These are phyloP conservation scores for Trichoderma polysporum DNA, from an alignment of 2,329 filamentous ascomycete genomes.

Conservation along the genomic window DNA sequence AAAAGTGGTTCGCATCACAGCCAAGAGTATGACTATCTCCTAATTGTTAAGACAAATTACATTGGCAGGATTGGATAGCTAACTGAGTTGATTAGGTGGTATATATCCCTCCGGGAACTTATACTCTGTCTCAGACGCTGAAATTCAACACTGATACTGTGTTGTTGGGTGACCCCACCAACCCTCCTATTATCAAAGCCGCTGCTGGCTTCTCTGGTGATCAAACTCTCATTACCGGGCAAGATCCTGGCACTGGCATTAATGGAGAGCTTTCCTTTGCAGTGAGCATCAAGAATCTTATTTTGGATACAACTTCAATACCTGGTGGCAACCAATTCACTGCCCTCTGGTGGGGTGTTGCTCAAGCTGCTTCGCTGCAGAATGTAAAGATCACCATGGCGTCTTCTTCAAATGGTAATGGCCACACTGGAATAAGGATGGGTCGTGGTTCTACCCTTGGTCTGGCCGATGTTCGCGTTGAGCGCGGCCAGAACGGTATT, in stretches of 20 bases:
- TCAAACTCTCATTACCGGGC: slow-evolving; percentile 35
- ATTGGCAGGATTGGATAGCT: not conserved
- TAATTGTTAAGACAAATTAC: not conserved
- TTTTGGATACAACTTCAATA: slow-evolving; percentile 43
- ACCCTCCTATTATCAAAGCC: slow-evolving; percentile 44
- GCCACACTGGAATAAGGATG: slow-evolving; percentile 44
- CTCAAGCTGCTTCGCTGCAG: slow-evolving; percentile 43
- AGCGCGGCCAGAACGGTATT: slow-evolving; percentile 44
- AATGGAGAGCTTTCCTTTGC: slow-evolving; percentile 43
- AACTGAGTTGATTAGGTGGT: slow-evolving; percentile 32
- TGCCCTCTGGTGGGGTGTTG: slow-evolving; percentile 47
- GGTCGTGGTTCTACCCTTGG: slow-evolving; percentile 43
- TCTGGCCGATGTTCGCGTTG: slow-evolving; percentile 42
- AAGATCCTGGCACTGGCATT: slow-evolving; percentile 37
- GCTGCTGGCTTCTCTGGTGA: slow-evolving; percentile 37
- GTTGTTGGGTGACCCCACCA: slow-evolving; percentile 46
- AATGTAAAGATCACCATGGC: slow-evolving; percentile 46
- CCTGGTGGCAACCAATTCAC: slow-evolving; percentile 36
- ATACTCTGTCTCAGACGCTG: slow-evolving; percentile 41
- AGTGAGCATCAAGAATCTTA: slow-evolving; percentile 44
- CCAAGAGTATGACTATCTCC: slow-evolving; percentile 34
- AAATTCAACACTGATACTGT: slow-evolving; percentile 46
- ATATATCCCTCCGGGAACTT: slow-evolving; percentile 45
- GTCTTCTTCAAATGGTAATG: slow-evolving; percentile 34
- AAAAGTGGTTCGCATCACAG: slow-evolving; percentile 43